A percentile compares a stretch with the other conserved stretches of the same genome.
Conservation (phyloP, 2,329 filamentous ascomycete species). For the Xylariaceae sp. region DNA sequence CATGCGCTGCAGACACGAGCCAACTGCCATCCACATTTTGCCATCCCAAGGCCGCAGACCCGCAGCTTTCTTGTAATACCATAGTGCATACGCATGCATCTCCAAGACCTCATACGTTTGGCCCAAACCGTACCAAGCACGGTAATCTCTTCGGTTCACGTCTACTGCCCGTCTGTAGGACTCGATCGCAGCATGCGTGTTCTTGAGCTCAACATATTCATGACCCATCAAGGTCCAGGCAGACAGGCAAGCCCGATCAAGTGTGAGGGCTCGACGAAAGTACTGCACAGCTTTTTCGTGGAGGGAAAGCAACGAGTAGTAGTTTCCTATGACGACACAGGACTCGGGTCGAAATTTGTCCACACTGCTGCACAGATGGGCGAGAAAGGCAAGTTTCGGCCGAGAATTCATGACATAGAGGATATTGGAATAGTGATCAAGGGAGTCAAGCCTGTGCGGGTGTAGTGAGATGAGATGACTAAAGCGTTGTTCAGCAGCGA, state of each 20-base stretch:
- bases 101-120: constrained; percentile 97
- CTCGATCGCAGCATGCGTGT: constrained; percentile 96
- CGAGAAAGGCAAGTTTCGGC: constrained; percentile 87
- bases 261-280: constrained; percentile 84
- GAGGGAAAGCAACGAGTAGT: constrained; percentile 89
- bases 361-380: constrained; percentile 82
- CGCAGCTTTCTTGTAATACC: constrained; percentile 96
- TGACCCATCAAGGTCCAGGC: constrained; percentile 99
- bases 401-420: constrained; percentile 87
- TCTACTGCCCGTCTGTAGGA: constrained; percentile 94
- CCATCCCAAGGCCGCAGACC: constrained; percentile 92
- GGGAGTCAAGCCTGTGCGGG: constrained; percentile 72
- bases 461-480: constrained; percentile 76
- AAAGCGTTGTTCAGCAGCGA: constrained; percentile 62
- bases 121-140: constrained; percentile 95
- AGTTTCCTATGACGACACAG: constrained; percentile 94
- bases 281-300: constrained; percentile 99
- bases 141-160: constrained; percentile 91
- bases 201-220: constrained; percentile 97
- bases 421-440: constrained; percentile 97
- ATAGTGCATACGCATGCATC: constrained; percentile 95
- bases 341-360: constrained; percentile 97
- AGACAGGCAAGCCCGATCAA: constrained; percentile 86
- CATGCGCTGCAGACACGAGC: constrained; percentile 87
- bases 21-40: constrained; percentile 98